Percentiles rank a stretch among this genome's conserved stretches.
Conservation (phyloP, 1,284 basidiomycete species). For the Melampsora americana region DNA sequence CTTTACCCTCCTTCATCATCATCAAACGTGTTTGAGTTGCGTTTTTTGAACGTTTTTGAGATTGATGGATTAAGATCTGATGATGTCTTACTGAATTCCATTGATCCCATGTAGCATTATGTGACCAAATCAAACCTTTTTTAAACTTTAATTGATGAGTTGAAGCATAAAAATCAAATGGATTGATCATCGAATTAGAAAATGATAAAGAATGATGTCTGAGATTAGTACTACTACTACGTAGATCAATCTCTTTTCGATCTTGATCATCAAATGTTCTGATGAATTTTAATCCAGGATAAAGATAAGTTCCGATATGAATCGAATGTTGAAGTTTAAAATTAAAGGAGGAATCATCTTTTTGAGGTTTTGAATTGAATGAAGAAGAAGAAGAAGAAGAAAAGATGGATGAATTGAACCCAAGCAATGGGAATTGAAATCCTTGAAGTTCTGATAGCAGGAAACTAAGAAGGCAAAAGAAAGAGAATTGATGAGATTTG, state of each 20-base stretch:
- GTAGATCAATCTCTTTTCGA: conserved; percentile 33
- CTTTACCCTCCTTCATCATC: not conserved
- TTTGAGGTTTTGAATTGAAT: not conserved
- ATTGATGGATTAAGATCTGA: conserved; percentile 16
- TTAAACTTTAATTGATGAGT: conserved; percentile 18
- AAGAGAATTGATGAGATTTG: not conserved
- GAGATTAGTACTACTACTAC: no score
- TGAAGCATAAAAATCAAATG: conserved; percentile 16
- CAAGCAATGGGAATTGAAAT: conserved; percentile 45
- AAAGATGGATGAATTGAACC: not conserved
- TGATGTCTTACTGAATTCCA: conserved; percentile 31
- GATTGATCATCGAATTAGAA: no score
- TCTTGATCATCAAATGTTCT: conserved; percentile 45
- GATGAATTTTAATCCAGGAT: conserved; percentile 37
- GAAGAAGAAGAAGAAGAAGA: no score
- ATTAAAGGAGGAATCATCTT: not conserved
- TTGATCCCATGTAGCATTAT: conserved; percentile 45
- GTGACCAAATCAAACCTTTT: conserved; percentile 40
- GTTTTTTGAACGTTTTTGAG: conserved; percentile 7
- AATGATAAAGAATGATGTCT: no score
- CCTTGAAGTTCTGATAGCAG: not conserved
- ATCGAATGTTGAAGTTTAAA: conserved; percentile 48
- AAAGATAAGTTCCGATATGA: conserved; percentile 44
- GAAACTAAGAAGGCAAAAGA: conserved; percentile 4
- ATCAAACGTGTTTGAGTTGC: not conserved